Base-by-base conservation (phyloP, 169 alveolate species). In the Plasmodium vivax region DNA sequence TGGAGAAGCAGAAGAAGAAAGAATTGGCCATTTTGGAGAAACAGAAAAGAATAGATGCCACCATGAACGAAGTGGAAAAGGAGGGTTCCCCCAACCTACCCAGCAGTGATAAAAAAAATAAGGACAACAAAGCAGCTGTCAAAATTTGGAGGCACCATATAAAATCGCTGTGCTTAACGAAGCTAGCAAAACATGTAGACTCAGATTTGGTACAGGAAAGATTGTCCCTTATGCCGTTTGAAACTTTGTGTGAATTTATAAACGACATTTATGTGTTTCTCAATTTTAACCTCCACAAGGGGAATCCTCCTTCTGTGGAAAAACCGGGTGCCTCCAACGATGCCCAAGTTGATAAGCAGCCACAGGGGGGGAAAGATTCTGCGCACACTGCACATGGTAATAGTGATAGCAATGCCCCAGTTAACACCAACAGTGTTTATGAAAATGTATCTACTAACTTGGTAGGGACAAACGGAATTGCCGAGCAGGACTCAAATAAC, bases 21-120 rank as follows among this genome's bases (percentile, higher is more conserved):
- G 84, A 68, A 68, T 41, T 75, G 56, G 82, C 93, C 36, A 83
- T 80, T 30, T 80, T 68, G 54, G 95, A 96, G 95, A 85, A 95
- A 94, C 73, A 96, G 95, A 56, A 87, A 95, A 95, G 96, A 84
- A 95, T 93, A 80, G 82, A 93, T 75, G 83, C 93, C 72, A 74
- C 85, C 95, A 97, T 92, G 73, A 97, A 96, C 79, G 97, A 96
- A 74, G 77, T 96, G 88, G 92, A 95, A 83, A 92, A 88, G 34
- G 96, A 96, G 73, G 93, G 93, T 83, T 95, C 93, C 73, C 93
- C 83, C 71, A 75, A 79, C 12, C 82, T 73, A 84, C 77, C 23
- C 56, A 92, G 85, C 84, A 96, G 84, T 75, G 95, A 96, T 90
- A 97, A 95, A 75, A 93, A 47, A 71, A 94, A 85, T 36, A 47